phyloP scores from a whole-genome alignment of 2,329 filamentous ascomycete genomes.

The Atkinsonella texensis region DNA sequence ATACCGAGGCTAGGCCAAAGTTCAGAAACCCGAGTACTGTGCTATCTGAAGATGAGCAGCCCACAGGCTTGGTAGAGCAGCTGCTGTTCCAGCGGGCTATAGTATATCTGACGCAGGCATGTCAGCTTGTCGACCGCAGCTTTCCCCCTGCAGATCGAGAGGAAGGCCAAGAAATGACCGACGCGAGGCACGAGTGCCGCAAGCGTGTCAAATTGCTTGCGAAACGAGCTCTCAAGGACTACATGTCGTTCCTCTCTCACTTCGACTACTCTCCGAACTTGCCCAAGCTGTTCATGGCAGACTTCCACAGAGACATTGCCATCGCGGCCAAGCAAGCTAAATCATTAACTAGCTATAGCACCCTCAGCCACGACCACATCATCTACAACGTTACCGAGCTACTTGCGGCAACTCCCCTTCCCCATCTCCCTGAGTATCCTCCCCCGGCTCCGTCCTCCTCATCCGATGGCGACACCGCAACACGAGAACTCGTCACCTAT shows the following conservation, averaged over 20 bases:
- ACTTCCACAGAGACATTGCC: slow-evolving; percentile 44
- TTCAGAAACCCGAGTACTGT: slow-evolving; percentile 15
- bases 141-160: slow-evolving; percentile 19
- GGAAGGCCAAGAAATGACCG: not conserved
- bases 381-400: slow-evolving; percentile 44
- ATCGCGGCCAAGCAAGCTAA: slow-evolving; percentile 12
- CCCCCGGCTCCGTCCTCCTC: slow-evolving; percentile 16
- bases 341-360: slow-evolving; percentile 3
- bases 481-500: slow-evolving; percentile 44
- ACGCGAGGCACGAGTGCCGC: slow-evolving; percentile 24
- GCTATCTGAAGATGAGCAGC: slow-evolving; percentile 40
- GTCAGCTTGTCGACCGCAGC: slow-evolving; percentile 47
- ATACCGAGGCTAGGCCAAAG: not conserved
- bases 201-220: slow-evolving; percentile 63
- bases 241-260: slow-evolving; percentile 56
- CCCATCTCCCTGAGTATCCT: slow-evolving; percentile 57
- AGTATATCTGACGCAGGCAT: slow-evolving; percentile 61
- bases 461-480: slow-evolving; percentile 14
- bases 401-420: slow-evolving; percentile 56
- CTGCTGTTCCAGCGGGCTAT: slow-evolving; percentile 65
- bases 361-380: slow-evolving; percentile 20
- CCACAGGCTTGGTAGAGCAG: slow-evolving; percentile 62
- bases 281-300: slow-evolving; percentile 28
- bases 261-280: slow-evolving; percentile 71
- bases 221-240: slow-evolving; percentile 65